A percentile compares a stretch with the other conserved stretches of the same genome.
Conservation (phyloP, 2,329 filamentous ascomycete species). For the Penicillium paneum region DNA sequence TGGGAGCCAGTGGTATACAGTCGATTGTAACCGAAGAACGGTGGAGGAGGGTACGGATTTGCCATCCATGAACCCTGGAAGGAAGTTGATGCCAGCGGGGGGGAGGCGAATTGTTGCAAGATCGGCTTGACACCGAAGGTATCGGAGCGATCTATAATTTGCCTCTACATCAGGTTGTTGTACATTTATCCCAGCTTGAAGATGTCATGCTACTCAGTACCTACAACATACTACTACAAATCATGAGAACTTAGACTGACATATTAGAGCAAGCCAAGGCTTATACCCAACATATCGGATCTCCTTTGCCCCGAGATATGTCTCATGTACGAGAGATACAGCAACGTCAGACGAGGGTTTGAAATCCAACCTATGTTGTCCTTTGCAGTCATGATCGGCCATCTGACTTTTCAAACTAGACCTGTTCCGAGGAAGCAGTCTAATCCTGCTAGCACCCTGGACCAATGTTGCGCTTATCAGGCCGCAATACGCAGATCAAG, state of each 20-base stretch:
- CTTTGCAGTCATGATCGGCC: neutral
- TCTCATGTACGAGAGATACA: neutral
- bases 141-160: neutral
- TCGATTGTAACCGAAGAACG: neutral
- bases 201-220: neutral
- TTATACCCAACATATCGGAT: neutral
- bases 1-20: neutral
- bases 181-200: neutral
- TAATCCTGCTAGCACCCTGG: neutral
- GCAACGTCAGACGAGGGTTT: neutral
- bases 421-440: neutral
- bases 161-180: no score
- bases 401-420: neutral
- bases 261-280: neutral
- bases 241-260: neutral
- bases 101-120: neutral
- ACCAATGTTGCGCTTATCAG: no score
- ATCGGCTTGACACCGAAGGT: neutral
- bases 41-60: neutral
- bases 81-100: neutral
- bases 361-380: no score
- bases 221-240: neutral
- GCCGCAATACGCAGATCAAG: neutral
- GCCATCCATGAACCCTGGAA: conserved; percentile 1
- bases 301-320: neutral